A percentile compares a stretch with the other conserved stretches of the same genome.
phyloP scores from a whole-genome alignment of 345 rosid species.

The Ceriops tagal region DNA sequence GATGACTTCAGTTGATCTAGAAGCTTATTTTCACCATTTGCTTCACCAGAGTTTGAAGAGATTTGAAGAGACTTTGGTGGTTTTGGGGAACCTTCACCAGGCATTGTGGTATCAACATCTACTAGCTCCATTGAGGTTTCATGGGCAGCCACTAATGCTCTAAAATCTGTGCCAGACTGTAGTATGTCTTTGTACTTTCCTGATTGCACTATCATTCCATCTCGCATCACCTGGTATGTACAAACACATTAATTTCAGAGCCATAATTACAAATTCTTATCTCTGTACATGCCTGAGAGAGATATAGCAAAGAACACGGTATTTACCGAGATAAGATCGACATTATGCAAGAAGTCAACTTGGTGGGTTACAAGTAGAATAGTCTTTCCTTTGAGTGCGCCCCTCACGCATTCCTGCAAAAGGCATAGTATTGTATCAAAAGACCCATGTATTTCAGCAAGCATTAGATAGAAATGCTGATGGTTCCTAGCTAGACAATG shows the following conservation, averaged over 20 bases:
- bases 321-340: conserved; percentile 33
- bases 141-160: conserved; percentile 30
- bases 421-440: neutral
- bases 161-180: conserved; percentile 18
- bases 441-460: no score
- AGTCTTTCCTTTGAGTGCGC: conserved; percentile 20
- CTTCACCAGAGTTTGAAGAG: conserved; percentile 36
- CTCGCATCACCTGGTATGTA: conserved; percentile 30
- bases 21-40: conserved; percentile 48
- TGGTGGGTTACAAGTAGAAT: conserved; percentile 37
- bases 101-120: conserved; percentile 39
- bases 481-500: neutral
- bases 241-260: neutral
- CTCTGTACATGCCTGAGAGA: neutral
- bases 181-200: conserved; percentile 25
- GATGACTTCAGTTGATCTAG: conserved; percentile 33
- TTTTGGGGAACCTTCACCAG: conserved; percentile 36
- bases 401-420: conserved; percentile 31
- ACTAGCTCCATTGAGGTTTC: conserved; percentile 77
- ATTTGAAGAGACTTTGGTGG: conserved; percentile 31
- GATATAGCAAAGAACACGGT: neutral
- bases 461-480: neutral
- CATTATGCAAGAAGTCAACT: conserved; percentile 30
- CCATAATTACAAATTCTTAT: neutral
- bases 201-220: conserved; percentile 27